Evolutionary conservation across 202 grass and related monocot species (phyloP).

Genomic region (Carex sylvatica): DNA sequence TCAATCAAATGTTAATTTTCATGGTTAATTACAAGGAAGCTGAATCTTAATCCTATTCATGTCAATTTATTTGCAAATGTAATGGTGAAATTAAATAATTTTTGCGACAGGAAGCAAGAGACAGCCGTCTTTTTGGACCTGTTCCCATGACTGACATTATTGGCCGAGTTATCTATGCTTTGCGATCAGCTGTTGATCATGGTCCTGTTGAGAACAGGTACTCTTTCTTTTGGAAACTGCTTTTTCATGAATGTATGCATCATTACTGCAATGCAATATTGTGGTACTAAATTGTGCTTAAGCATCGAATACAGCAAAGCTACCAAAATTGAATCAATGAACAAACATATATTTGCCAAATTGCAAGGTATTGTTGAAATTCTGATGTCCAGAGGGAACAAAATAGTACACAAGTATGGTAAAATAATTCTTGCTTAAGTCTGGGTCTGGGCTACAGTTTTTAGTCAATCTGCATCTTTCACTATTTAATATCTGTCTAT

Average conservation of each 20-base stretch:
- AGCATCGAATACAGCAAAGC: neutral
- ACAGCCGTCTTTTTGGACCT: constrained; percentile 92
- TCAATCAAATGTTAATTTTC: constrained; percentile 2
- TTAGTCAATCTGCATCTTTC: neutral
- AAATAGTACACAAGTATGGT: neutral
- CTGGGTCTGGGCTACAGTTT: neutral
- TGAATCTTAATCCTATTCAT: neutral
- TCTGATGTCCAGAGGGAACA: neutral
- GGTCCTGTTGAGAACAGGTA: constrained; percentile 87
- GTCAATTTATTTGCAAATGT: neutral
- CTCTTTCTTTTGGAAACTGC: neutral
- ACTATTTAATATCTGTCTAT: neutral
- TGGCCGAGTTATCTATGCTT: constrained; percentile 79
- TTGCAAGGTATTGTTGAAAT: neutral
- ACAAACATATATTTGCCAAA: neutral
- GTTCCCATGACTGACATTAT: constrained; percentile 79
- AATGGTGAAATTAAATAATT: neutral
- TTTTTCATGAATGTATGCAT: neutral
- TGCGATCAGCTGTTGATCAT: constrained; percentile 79
- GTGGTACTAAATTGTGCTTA: neutral
- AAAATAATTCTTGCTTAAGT: neutral
- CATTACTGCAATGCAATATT: neutral
- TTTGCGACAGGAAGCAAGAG: constrained; percentile 73
- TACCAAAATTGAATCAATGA: neutral
- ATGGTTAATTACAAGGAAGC: neutral